These are phyloP conservation scores for Lactarius pseudohatsudake DNA, from an alignment of 768 basidiomycete species.

Conservation along the genomic window DNA sequence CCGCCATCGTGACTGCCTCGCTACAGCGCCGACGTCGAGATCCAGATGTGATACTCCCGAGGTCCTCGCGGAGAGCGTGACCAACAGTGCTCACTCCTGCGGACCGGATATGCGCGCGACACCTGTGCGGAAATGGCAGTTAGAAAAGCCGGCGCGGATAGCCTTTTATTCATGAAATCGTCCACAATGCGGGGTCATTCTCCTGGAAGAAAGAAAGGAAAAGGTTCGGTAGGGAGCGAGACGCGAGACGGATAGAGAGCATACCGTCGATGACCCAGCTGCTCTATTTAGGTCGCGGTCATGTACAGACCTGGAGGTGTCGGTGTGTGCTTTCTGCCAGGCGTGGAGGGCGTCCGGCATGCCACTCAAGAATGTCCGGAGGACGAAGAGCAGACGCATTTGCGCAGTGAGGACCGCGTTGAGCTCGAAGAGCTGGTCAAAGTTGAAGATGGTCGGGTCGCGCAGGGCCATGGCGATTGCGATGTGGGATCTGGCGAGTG, in stretches of 20 bases:
- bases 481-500: conserved; percentile 59
- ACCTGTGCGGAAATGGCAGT: conserved; percentile 76
- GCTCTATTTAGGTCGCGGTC: conserved; percentile 64
- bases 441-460: conserved; percentile 70
- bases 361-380: conserved; percentile 69
- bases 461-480: conserved; percentile 63
- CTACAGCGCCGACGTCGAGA: conserved; percentile 2
- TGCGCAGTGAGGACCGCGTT: conserved; percentile 59
- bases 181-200: neutral
- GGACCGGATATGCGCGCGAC: conserved; percentile 68
- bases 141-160: conserved; percentile 73
- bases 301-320: conserved; percentile 48
- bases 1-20: conserved; percentile 25
- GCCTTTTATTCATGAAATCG: conserved; percentile 44
- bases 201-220: neutral
- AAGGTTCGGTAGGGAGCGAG: neutral
- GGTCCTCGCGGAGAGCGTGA: conserved; percentile 51
- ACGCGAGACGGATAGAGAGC: conserved; percentile 18
- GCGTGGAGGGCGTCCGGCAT: conserved; percentile 59
- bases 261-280: conserved; percentile 84
- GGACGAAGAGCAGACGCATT: conserved; percentile 62
- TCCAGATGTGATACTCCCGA: conserved; percentile 45
- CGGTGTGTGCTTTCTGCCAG: conserved; percentile 56
- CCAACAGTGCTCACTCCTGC: conserved; percentile 77
- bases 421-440: conserved; percentile 44